Conservation (phyloP, 2,329 filamentous ascomycete species). For the Ramularia endophylla region DNA sequence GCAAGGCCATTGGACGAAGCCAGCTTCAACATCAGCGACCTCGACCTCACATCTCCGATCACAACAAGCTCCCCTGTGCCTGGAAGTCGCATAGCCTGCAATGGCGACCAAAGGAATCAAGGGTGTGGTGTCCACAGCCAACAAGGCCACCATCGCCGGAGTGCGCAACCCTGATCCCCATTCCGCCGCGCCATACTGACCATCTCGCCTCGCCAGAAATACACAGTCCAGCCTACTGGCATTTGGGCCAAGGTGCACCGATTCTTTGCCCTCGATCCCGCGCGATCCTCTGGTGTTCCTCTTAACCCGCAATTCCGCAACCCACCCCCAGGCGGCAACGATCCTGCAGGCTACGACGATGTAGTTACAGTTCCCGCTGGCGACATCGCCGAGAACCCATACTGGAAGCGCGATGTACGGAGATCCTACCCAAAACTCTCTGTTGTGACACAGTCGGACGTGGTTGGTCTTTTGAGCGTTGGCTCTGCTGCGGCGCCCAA, state of each 20-base stretch:
- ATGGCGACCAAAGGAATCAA: slow-evolving; percentile 18
- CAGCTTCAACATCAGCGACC: too few relatives aligned
- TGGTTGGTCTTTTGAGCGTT: slow-evolving; percentile 76
- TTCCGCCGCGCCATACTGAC: background rate
- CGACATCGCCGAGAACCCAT: slow-evolving; percentile 85
- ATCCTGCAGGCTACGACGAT: slow-evolving; percentile 70
- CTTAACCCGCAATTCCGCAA: slow-evolving; percentile 89
- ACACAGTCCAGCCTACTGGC: slow-evolving; percentile 84
- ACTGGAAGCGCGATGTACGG: slow-evolving; percentile 91
- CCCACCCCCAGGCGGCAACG: slow-evolving; percentile 68
- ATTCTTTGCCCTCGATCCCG: slow-evolving; percentile 71
- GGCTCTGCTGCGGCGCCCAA: slow-evolving; percentile 77
- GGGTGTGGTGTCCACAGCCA: slow-evolving; percentile 13
- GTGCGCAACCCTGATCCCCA: slow-evolving; percentile 6
- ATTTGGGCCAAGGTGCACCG: slow-evolving; percentile 82
- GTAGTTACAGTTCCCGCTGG: slow-evolving; percentile 77
- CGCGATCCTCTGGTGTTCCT: slow-evolving; percentile 85
- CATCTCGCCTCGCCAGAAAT: slow-evolving; percentile 61
- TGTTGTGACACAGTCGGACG: slow-evolving; percentile 75
- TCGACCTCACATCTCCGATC: too few relatives aligned
- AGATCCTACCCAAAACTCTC: slow-evolving; percentile 75
- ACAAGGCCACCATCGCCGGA: slow-evolving; percentile 14
- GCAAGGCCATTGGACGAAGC: too few relatives aligned
- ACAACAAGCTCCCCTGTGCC: too few relatives aligned
- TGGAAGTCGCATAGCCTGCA: background rate